Evolutionary conservation across 257 asterid species (phyloP), one percentile per base, ranked within the genome.

Genomic region (Verbena officinalis): DNA sequence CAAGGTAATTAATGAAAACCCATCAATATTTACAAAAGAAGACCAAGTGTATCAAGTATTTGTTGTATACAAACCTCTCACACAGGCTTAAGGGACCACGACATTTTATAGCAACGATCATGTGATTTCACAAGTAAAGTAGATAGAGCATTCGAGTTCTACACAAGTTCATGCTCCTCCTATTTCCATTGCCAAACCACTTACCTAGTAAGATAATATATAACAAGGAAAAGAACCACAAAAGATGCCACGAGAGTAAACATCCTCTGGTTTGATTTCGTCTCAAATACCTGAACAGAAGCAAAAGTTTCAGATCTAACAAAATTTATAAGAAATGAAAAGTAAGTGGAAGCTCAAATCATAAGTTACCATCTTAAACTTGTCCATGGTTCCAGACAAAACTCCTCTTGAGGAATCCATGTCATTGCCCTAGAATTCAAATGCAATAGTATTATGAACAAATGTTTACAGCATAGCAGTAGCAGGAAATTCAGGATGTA

Each of bases 341-440:
- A 61, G 0, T 0, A 22, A 40, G 21, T 51, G 34, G 19, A 34
- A 31, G 9, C 54, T 34, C 12, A 46, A 23, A 58, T 12, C 5
- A n/a, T 45, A 57, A 50, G 40, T 27, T 78, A 86, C 95, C 95
- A 60, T 84, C 84, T 82, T 86, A 64, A 86, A 86, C 69, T 84
- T 86, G 72, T 86, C 95, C 95, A 84, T 82, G 23, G 95, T 86
- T 74, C 95, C 91, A 17, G 91, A 76, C 46, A 86, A 55, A 64
- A 86, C 79, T 68, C 91, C 95, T 64, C 91, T 82, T 33, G 91
- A 86, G 40, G 86, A 65, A 75, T 86, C 95, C 95, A 84, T 84
- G 69, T 84, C 95, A 48, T 86, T 84, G 0, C 89, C 91, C 95
- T 86, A 5, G 55, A 59, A 48, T 15, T 60, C 60, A 30, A 52